Base-by-base conservation (phyloP, 768 basidiomycete genomes). In the Leccinum disarticulatum region DNA sequence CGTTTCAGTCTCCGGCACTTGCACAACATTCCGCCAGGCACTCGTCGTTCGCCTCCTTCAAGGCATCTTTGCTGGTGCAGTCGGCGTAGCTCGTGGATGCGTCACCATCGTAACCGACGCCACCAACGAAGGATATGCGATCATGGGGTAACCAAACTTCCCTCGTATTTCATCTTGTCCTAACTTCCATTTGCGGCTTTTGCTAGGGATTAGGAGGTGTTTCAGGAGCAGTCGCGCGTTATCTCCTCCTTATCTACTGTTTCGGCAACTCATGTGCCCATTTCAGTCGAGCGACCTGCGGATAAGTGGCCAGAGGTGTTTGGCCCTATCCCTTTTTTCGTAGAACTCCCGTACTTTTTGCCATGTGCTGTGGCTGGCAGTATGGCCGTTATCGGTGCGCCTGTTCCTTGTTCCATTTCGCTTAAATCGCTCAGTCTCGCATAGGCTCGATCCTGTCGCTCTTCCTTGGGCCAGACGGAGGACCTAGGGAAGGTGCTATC, bases 201-300 rank as follows among this genome's bases (percentile, higher is more conserved):
- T 92, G 88, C 65, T 97, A 95, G 97, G 95, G 95, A 61, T 84
- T 98, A 64, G 97, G 96, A 61, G 97, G 95, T 83, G 92, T 95
- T 13, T 84, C 87, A 50, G 93, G 93, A 48, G 90, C 90, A 50
- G 88, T 95, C 55, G 92, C 93, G 64, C 73, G 91, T 79, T 22
- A 8, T 58, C 31, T 57, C 46, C 3, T 49, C 22, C 9, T 38
- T 28, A 33, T 35, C 43, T 28, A 54, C 41, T n/a, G 33, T 54
- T 50, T 8, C 33, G 49, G 19, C 30, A 9, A 9, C 43, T 62
- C 13, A 65, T 60, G 69, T n/a, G 11, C 54, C 55, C 36, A 36
- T 63, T 61, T 57, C 66, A 93, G 90, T 91, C 64, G 93, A 92
- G 77, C 83, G 83, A 31, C 95, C 95, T 10, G 91, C 87, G 1